Evolutionary conservation across 768 basidiomycete species (phyloP), one percentile per base, ranked within the genome.

Genomic region (Lactarius akahatsu): DNA sequence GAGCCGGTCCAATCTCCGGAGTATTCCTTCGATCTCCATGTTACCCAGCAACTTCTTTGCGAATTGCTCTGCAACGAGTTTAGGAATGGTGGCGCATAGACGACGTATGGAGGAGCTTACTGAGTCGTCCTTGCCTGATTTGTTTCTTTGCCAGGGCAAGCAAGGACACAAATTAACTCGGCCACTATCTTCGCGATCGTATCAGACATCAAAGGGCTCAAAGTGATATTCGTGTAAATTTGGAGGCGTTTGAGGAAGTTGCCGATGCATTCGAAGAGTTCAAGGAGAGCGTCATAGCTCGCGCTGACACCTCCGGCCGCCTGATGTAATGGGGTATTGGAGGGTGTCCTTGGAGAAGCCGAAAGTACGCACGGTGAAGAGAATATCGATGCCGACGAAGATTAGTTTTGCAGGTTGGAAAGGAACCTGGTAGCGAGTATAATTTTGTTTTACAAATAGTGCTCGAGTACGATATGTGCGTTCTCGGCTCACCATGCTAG

Each of bases 281-380:
- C 50, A 15, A 52, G 23, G 15, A 52, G 50, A n/a, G 26, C 50
- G 6, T 52, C 50, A 52, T 52, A 52, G 6, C 41, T 41, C 41
- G 41, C 16, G 16, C 41, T 41, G 41, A 41, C 41, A 18, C 16
- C 41, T 41, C 16, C 16, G 41, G 41, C 41, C 16, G 41, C 41
- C 41, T 41, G 16, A 41, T 18, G 15, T 41, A 1, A 41, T 16
- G 41, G 16, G 16, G 8, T 18, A 41, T 41, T 41, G 16, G 41
- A 41, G 16, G 2, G 3, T 6, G 16, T 18, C 16, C 0, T 16
- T 0, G 41, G 15, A 18, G 6, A 15, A 6, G 0, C 7, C 6
- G 41, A 6, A 18, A 41, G 18, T 16, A 41, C 41, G 41, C 41
- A 41, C 41, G 41, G 41, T 18, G 16, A 41, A 41, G 41, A 41